Base-by-base conservation (phyloP, 1,284 basidiomycete genomes). In the Ceratobasidium sp. region DNA sequence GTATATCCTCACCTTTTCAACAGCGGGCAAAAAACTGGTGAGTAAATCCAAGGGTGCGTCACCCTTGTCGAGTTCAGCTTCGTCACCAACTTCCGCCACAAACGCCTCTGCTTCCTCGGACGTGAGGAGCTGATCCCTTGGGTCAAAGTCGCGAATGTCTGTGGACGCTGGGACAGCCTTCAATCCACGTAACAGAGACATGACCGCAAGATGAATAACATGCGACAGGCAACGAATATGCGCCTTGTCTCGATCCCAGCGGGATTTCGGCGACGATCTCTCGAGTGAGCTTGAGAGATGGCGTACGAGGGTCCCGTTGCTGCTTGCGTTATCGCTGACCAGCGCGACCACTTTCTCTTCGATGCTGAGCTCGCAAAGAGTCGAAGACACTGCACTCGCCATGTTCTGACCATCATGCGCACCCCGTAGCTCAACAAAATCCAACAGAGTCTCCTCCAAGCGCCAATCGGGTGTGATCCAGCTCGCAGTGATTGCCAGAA, bases 381-480 rank as follows among this genome's bases (percentile, higher is more conserved):
- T n/a, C 7, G 51, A 36, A 23, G 28, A n/a, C 14, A 73, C 48
- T 9, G 49, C 46, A 11, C 18, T 42, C 16, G 58, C 30, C 58
- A 73, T 71, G n/a, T 63, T 59, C 12, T 49, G 25, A n/a, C 73
- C 73, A 44, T 28, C 42, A 33, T 73, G 73, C 36, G 67, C 25
- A 12, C 67, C 58, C 3, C 30, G 54, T 1, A 73, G 40, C 73
- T 70, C 58, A 1, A 61, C 46, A 66, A 61, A 73, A 21, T 73
- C 48, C 0, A 73, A 59, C 1, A 73, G 58, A 14, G 53, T 48
- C 48, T 70, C 66, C 28, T 60, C 54, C 14, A 73, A 28, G 14
- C 44, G 28, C 66, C 66, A 73, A 36, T 73, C 73, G 8, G 38
- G 8, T 2, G 64, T 71, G 23, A 73, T 73, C 46, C 54, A 73